These are phyloP conservation scores for Dunaliella sp. DNA, from an alignment of 139 green algal species.

Conservation along the genomic window DNA sequence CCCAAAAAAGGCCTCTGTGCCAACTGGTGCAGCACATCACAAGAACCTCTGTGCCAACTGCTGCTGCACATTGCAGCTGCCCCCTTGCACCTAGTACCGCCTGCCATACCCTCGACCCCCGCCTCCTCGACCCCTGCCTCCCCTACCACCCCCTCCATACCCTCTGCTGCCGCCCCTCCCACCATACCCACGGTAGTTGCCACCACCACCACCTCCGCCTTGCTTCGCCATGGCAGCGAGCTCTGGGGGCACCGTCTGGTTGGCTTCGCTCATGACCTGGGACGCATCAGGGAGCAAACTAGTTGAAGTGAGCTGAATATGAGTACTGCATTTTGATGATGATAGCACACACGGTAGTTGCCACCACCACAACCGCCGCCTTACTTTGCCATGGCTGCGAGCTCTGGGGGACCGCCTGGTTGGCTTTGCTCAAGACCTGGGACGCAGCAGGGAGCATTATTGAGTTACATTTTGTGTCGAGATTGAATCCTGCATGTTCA, in stretches of 20 bases:
- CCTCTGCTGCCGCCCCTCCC: conserved; percentile 30
- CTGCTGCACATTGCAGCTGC: too few species aligned
- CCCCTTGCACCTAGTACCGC: not conserved
- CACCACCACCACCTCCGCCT: conserved; percentile 34
- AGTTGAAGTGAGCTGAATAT: too few species aligned
- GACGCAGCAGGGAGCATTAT: too few species aligned
- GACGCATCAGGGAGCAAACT: too few species aligned
- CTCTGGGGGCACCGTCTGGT: conserved; percentile 53
- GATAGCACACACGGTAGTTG: too few species aligned
- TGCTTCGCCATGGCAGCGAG: conserved; percentile 48
- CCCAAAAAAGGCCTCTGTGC: too few species aligned
- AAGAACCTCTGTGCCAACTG: too few species aligned
- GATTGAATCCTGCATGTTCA: too few species aligned
- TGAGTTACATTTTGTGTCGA: too few species aligned
- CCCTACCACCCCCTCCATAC: conserved; percentile 23
- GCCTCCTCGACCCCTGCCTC: conserved; percentile 26
- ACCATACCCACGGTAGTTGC: conserved; percentile 33
- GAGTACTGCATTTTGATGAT: too few species aligned
- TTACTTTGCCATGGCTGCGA: conserved; percentile 44
- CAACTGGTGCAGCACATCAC: too few species aligned
- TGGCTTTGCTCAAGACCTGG: conserved; percentile 57
- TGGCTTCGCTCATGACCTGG: conserved; percentile 58
- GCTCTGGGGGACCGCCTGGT: conserved; percentile 55
- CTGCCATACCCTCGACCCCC: not conserved
- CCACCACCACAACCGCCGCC: conserved; percentile 36